Conservation (phyloP, 176 grass and related monocot genomes). For the Aegilops longissima region DNA sequence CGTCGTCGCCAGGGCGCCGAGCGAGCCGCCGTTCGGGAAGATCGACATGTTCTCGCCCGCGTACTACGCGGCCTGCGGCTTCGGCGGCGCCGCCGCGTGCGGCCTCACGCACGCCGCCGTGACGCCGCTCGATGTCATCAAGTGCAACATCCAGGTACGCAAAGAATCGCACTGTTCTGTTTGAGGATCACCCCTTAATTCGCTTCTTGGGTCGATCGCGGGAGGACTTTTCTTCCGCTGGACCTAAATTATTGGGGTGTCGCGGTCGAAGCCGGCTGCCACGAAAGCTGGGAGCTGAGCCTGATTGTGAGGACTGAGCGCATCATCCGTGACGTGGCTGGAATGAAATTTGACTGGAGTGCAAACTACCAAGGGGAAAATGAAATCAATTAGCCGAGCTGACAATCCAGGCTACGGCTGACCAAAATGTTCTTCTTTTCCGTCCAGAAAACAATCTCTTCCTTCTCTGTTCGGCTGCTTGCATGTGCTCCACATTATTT, state of each 20-base stretch:
- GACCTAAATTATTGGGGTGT: neutral
- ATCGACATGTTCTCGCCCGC: slow-evolving; percentile 88
- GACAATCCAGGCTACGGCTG: neutral
- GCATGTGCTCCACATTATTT: neutral
- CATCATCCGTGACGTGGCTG: neutral
- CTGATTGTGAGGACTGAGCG: neutral
- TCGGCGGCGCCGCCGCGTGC: slow-evolving; percentile 70
- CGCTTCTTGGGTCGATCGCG: neutral
- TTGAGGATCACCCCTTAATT: too few relatives aligned
- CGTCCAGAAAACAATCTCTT: too few relatives aligned
- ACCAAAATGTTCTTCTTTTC: too few relatives aligned
- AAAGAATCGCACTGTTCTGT: too few relatives aligned
- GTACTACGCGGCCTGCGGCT: slow-evolving; percentile 69
- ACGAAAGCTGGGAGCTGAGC: neutral
- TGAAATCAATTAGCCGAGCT: neutral
- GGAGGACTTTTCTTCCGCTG: neutral
- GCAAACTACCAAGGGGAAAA: neutral
- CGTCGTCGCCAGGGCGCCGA: slow-evolving; percentile 48
- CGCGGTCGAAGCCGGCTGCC: neutral
- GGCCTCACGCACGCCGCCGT: slow-evolving; percentile 85
- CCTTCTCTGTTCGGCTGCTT: too few relatives aligned
- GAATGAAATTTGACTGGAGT: neutral
- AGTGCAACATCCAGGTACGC: slow-evolving; percentile 81
- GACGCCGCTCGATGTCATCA: slow-evolving; percentile 88
- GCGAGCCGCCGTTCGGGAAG: slow-evolving; percentile 69